Conservation (phyloP, 179 eudicot genomes). For the Silene coronaria region DNA sequence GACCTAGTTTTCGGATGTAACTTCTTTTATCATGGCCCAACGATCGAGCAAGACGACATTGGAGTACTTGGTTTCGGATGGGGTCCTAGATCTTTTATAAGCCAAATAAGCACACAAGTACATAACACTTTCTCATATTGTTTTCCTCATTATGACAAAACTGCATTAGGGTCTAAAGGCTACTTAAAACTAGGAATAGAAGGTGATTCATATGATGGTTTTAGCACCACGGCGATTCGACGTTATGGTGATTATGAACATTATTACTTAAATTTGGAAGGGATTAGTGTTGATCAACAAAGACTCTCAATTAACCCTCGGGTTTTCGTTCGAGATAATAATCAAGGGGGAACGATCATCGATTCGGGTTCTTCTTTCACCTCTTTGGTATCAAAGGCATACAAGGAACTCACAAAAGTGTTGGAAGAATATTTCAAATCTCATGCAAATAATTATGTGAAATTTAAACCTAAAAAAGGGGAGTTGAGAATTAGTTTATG, state of each 20-base stretch:
- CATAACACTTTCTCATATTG: constrained; percentile 3
- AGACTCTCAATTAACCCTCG: not conserved
- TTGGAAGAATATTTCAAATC: not conserved
- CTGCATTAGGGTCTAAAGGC: not conserved
- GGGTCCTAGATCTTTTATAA: constrained; percentile 2
- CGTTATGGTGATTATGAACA: not conserved
- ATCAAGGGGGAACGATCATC: not conserved
- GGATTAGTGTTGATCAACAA: not conserved
- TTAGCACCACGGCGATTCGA: not conserved
- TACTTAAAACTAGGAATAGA: not conserved
- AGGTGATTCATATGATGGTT: not conserved
- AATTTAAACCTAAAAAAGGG: not conserved
- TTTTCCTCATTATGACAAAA: constrained; percentile 6
- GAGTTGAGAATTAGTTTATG: not conserved
- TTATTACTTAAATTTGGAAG: not conserved
- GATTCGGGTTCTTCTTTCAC: not conserved
- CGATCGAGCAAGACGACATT: not conserved
- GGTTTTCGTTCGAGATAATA: not conserved
- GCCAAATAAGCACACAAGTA: not conserved
- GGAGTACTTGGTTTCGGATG: not conserved
- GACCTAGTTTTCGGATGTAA: not conserved
- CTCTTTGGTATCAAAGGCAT: not conserved
- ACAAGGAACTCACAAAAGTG: not conserved
- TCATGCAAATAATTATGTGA: not conserved
- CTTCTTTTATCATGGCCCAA: not conserved